Base-by-base conservation (phyloP, 140 eudicot species). In the Oenanthe javanica region DNA sequence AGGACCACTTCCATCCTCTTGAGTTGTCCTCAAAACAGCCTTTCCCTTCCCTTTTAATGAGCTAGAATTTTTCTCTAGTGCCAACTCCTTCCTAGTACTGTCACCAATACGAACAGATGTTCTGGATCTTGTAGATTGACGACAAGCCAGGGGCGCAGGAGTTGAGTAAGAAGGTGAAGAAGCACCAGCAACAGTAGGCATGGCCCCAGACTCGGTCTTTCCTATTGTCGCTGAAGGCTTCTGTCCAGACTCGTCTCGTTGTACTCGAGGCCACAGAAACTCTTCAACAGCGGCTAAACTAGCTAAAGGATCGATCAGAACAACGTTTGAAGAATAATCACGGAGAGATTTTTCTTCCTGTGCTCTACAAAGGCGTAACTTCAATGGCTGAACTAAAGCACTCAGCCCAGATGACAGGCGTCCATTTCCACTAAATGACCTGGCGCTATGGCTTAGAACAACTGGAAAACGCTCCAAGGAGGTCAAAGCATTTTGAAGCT, bases 281-380 rank as follows among this genome's bases (percentile, higher is more conserved):
- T 95, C 98, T 79, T 95, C 99, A 14, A 95, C 96, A 79, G 97
- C 98, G 4, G 99, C 92, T 81, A 95, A 84, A 80, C 97, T 95
- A 36, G 99, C 99, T 57, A 95, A 81, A 1, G 99, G 98, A 85
- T 95, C 99, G 43, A 95, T 95, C 40, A 95, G 81, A 0, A 95
- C 97, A 61, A 95, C 89, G 76, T 91, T 95, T 31, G 96, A 89
- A 48, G 98, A 92, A 85, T 95, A 95, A 86, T 92, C 99, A 79
- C 99, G 99, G 72, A 95, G 97, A 46, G 96, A 79, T 81, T 95
- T 95, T 81, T 95, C 99, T 66, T 96, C 99, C 15, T 87, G 93
- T 16, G 93, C 97, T 80, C 99, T 87, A 75, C 98, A 93, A 47
- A 95, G 98, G 4, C 99, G 97, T 70, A 95, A 84, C 88, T 95